These are phyloP conservation scores for Primulina tabacum DNA, from an alignment of 257 asterid genomes.

Conservation along the genomic window DNA sequence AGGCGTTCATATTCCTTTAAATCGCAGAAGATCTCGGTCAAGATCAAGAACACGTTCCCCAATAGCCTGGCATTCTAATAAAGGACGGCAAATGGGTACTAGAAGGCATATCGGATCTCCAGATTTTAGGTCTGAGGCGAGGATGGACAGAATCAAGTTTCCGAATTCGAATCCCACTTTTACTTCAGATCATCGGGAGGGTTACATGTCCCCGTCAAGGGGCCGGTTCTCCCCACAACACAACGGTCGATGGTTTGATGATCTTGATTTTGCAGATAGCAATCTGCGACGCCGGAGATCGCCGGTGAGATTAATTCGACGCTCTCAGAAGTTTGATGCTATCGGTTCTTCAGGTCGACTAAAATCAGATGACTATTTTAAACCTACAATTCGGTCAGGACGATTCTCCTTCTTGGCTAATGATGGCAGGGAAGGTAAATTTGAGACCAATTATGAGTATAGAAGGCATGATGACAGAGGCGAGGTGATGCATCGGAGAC, in stretches of 20 bases:
- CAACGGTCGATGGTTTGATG: constrained; percentile 45
- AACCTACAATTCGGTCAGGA: constrained; percentile 35
- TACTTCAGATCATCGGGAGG: constrained; percentile 48
- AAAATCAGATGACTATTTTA: constrained; percentile 45
- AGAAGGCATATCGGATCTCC: constrained; percentile 65
- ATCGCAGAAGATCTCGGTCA: constrained; percentile 62
- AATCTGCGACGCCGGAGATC: constrained; percentile 51
- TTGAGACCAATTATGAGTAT: constrained; percentile 34
- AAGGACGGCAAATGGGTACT: constrained; percentile 39
- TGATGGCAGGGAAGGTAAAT: constrained; percentile 30
- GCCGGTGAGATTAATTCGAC: constrained; percentile 45
- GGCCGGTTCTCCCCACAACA: constrained; percentile 50
- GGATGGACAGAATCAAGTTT: constrained; percentile 48
- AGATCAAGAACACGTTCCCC: constrained; percentile 88
- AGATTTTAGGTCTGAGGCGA: constrained; percentile 53
- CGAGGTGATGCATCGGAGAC: constrained; percentile 33
- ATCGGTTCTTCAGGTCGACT: constrained; percentile 37
- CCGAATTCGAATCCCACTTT: constrained; percentile 48
- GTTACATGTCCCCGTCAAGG: constrained; percentile 52
- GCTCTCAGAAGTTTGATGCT: constrained; percentile 41
- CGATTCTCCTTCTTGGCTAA: constrained; percentile 37
- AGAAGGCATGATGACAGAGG: constrained; percentile 44
- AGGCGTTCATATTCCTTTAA: constrained; percentile 27
- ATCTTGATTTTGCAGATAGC: constrained; percentile 37
- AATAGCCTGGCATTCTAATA: constrained; percentile 53